Evolutionary conservation across 768 basidiomycete genomes (phyloP).

Genomic region (Termitomyces sp.): DNA sequence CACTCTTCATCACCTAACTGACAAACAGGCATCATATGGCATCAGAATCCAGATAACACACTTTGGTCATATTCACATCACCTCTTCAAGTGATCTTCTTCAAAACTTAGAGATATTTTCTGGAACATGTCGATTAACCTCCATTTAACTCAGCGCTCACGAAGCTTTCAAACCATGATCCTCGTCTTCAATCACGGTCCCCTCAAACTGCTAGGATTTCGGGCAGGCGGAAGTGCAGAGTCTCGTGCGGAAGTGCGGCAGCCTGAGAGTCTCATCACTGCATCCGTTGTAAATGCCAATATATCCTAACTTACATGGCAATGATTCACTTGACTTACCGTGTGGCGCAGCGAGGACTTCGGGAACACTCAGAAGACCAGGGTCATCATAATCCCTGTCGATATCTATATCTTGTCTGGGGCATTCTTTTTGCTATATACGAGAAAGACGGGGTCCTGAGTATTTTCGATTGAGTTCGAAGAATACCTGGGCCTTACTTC

Average conservation of each 20-base stretch:
- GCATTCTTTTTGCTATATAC: not conserved
- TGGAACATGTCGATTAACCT: not conserved
- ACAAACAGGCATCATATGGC: not conserved
- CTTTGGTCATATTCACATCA: not conserved
- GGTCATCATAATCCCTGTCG: not conserved
- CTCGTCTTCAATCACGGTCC: not conserved
- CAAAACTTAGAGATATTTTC: not conserved
- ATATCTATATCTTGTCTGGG: not conserved
- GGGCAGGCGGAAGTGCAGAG: too few species aligned
- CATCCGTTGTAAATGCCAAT: constrained; percentile 2
- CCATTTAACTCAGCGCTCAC: not conserved
- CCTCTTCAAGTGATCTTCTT: not conserved
- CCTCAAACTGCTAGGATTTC: not conserved
- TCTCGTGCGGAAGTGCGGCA: not conserved
- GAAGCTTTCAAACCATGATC: not conserved
- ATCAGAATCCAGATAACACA: not conserved
- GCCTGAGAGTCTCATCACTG: not conserved
- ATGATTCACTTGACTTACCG: not conserved
- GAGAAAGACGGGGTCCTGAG: constrained; percentile 2
- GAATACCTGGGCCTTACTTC: not conserved
- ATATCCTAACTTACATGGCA: not conserved
- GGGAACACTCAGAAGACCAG: not conserved
- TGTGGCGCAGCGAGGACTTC: constrained; percentile 15
- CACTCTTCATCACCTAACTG: not conserved
- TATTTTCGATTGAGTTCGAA: not conserved